Percentiles rank a stretch among this genome's conserved stretches.
These are phyloP conservation scores for Aureobasidium pullulans DNA, from an alignment of 2,329 filamentous ascomycete species.

Conservation along the genomic window DNA sequence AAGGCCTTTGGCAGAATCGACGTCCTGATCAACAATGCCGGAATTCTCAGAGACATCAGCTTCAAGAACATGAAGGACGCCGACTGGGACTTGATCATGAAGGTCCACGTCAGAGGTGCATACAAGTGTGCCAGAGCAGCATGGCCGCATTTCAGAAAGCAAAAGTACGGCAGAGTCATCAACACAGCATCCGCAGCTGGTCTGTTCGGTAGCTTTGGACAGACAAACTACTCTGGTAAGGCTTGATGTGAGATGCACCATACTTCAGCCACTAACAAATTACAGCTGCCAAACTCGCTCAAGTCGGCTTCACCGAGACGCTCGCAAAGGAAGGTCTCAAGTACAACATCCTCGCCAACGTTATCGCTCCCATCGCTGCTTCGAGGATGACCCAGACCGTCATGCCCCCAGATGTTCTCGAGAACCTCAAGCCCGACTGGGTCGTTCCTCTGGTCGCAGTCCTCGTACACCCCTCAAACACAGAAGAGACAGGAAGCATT, in stretches of 20 bases:
- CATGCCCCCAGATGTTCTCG: conserved; percentile 88
- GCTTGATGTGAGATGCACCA: background rate
- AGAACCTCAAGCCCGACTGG: conserved; percentile 84
- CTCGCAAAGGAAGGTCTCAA: conserved; percentile 95
- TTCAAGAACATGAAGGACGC: conserved; percentile 98
- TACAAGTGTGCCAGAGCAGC: conserved; percentile 94
- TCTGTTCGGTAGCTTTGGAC: conserved; percentile 90
- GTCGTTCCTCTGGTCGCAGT: conserved; percentile 87
- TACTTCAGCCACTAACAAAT: conserved; percentile 21
- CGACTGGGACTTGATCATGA: conserved; percentile 94
- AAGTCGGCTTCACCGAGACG: conserved; percentile 96
- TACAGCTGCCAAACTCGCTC: conserved; percentile 78
- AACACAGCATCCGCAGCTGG: conserved; percentile 96
- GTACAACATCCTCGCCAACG: conserved; percentile 95
- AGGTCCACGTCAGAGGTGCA: conserved; percentile 84
- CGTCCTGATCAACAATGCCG: conserved; percentile 94
- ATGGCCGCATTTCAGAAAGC: conserved; percentile 96
- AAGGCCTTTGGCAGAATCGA: conserved; percentile 79
- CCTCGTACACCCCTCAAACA: conserved; percentile 79
- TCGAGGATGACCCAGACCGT: conserved; percentile 93
- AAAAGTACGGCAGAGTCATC: conserved; percentile 95
- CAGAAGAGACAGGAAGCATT: conserved; percentile 74
- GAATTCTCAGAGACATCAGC: conserved; percentile 87
- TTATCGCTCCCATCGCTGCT: conserved; percentile 90
- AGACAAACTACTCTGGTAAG: conserved; percentile 83